Conservation (phyloP, 1,284 basidiomycete species). For the Tremellales sp. region DNA sequence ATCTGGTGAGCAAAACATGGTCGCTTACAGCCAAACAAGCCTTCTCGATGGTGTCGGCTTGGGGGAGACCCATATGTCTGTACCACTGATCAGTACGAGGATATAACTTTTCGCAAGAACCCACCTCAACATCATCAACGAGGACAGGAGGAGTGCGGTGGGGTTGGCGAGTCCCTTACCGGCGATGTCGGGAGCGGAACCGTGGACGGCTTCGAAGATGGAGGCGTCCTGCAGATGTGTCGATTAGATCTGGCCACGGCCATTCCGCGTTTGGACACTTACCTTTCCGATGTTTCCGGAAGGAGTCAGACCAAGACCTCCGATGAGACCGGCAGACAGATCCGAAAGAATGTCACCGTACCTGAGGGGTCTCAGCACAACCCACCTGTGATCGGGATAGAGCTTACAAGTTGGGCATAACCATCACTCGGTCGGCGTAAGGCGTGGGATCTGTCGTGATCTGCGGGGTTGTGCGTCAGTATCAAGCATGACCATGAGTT, state of each 20-base stretch:
- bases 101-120: constrained; percentile 26
- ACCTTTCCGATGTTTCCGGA: constrained; percentile 96
- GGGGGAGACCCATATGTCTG: constrained; percentile 90
- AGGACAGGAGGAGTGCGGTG: constrained; percentile 89
- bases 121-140: constrained; percentile 93
- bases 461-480: constrained; percentile 43
- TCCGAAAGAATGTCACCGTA: constrained; percentile 90
- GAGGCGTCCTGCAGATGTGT: constrained; percentile 71
- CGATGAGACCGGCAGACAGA: constrained; percentile 98
- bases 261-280: constrained; percentile 34
- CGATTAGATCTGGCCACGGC: constrained; percentile 8
- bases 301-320: constrained; percentile 94
- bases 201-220: constrained; percentile 99
- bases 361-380: constrained; percentile 9
- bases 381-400: background rate
- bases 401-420: constrained; percentile 97
- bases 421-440: constrained; percentile 97
- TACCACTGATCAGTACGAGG: background rate
- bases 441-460: constrained; percentile 90
- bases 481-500: background rate
- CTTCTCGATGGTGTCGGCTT: constrained; percentile 86
- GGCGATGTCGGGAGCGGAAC: constrained; percentile 68
- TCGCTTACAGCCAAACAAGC: constrained; percentile 73
- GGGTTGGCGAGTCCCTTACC: constrained; percentile 98
- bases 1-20: constrained; percentile 2